phyloP scores from a whole-genome alignment of 768 basidiomycete genomes.

The Tylopilus subfusipes region DNA sequence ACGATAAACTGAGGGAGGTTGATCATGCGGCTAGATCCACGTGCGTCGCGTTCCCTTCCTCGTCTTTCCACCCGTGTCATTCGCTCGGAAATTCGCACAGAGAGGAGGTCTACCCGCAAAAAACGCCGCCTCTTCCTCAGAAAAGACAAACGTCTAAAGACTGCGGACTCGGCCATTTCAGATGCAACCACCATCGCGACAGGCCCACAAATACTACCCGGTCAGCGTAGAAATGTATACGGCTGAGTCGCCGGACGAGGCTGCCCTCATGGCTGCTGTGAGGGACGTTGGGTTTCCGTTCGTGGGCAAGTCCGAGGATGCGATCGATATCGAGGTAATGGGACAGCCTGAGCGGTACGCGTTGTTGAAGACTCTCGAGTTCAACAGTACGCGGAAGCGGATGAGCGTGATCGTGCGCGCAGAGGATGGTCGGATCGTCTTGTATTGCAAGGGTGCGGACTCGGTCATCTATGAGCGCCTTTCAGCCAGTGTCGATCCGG shows the following conservation, averaged over 20 bases:
- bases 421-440: constrained; percentile 74
- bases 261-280: constrained; percentile 88
- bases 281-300: constrained; percentile 94
- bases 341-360: constrained; percentile 82
- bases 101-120: constrained; percentile 45
- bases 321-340: constrained; percentile 86
- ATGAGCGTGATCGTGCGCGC: constrained; percentile 91
- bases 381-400: constrained; percentile 90
- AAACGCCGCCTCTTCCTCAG: constrained; percentile 59
- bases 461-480: constrained; percentile 90
- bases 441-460: constrained; percentile 98
- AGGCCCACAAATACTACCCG: constrained; percentile 39
- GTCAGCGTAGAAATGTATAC: constrained; percentile 70
- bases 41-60: constrained; percentile 21
- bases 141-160: constrained; percentile 44
- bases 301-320: constrained; percentile 66
- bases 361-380: constrained; percentile 81
- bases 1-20: constrained; percentile 75
- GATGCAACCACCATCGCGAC: constrained; percentile 19
- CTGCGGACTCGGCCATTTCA: constrained; percentile 32
- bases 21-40: constrained; percentile 32
- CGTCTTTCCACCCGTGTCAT: too few species aligned
- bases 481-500: constrained; percentile 65
- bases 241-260: constrained; percentile 96
- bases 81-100: constrained; percentile 67